Base-by-base conservation (phyloP, 2,329 filamentous ascomycete species). In the Talaromyces pinophilus region DNA sequence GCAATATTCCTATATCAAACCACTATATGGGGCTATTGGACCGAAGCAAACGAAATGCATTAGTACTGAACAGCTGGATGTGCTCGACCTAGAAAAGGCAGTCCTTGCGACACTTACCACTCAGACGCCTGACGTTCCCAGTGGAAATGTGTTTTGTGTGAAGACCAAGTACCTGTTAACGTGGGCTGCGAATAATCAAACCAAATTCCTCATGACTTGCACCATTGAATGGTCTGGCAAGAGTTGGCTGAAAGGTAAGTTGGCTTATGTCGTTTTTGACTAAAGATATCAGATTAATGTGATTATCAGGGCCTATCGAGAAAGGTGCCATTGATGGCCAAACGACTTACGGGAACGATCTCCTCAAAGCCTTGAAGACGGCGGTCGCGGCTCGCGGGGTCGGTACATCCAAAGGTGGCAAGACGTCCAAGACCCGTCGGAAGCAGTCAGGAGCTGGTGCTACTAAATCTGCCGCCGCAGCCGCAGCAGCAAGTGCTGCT, bases 171-270 rank as follows among this genome's bases (percentile, higher is more conserved):
- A 98, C 75, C 97, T 96, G 74, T 84, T 99, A 25, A 92, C 92
- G 62, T 99, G 95, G 95, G 93, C 89, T 3, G 88, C 95, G 61
- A 90, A 89, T 69, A 97, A 97, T 73, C 83, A 88, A 46, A 99
- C 96, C 0, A 87, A 93, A 33, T 81, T 99, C 35, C 88, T 95
- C 68, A 90, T 94, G 81, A 97, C 90, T 71, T 97, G 92, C 77
- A 90, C 88, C 1, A 91, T 97, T 52, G 96, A 99, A 75, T 99
- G 96, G 96, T 90, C 90, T 3, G 93, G 93, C 72, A 99, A 98
- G 84, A 97, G 93, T 82, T 99, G 95, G 95, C 82, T 99, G 55
- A 97, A 95, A 82, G 92, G 93, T 96, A 82, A 76, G 83, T 68
- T 5, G 4, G 13, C 28, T 8, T 5, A 15, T 42, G 54, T 30